Percentiles rank a stretch among this genome's conserved stretches.
phyloP scores from a whole-genome alignment of 768 basidiomycete genomes.

The Xerocomellus amylosporus region DNA sequence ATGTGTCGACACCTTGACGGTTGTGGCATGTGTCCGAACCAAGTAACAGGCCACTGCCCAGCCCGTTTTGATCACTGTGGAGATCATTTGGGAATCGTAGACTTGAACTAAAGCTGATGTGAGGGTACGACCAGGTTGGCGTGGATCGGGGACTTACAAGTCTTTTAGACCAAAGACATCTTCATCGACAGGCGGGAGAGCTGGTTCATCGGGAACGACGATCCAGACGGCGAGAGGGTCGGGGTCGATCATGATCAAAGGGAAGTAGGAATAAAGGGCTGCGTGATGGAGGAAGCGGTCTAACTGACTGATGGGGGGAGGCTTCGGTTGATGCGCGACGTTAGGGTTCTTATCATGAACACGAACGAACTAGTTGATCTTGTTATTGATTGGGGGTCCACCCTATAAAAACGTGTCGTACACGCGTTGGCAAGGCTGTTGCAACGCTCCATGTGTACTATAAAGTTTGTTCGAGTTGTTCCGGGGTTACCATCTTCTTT shows the following conservation, averaged over 20 bases:
- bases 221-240: slow-evolving; percentile 19
- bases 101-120: slow-evolving; percentile 4
- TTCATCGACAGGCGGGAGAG: slow-evolving; percentile 25
- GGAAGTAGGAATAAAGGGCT: background rate
- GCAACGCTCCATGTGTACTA: slow-evolving; percentile 16
- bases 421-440: slow-evolving; percentile 35
- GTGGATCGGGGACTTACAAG: slow-evolving; percentile 18
- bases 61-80: background rate
- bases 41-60: slow-evolving; percentile 14
- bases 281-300: background rate
- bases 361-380: slow-evolving; percentile 19
- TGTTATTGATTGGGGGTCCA: slow-evolving; percentile 36
- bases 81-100: background rate
- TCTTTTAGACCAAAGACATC: slow-evolving; percentile 15
- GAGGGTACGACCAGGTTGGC: slow-evolving; percentile 1
- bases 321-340: slow-evolving; percentile 12
- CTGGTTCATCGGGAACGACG: slow-evolving; percentile 8
- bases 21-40: background rate
- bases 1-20: background rate
- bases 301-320: slow-evolving; percentile 2
- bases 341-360: slow-evolving; percentile 30
- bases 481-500: slow-evolving; percentile 19
- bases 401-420: slow-evolving; percentile 36
- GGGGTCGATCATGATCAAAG: slow-evolving; percentile 6
- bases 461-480: slow-evolving; percentile 20